Base-by-base conservation (phyloP, 2,329 filamentous ascomycete species). In the Microsporum ferrugineum region DNA sequence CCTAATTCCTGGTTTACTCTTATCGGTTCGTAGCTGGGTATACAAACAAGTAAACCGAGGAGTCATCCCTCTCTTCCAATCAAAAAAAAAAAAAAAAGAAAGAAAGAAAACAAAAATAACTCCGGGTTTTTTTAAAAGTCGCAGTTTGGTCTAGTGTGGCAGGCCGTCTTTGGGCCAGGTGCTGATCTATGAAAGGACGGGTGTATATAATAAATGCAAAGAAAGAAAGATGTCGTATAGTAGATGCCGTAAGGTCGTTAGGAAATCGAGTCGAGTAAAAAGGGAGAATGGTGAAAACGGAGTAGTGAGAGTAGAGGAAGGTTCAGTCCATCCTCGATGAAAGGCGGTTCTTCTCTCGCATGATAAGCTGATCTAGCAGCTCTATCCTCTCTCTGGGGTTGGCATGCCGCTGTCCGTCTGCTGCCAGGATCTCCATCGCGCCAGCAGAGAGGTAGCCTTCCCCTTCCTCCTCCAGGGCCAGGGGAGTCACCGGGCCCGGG, bases 401-500 rank as follows among this genome's bases (percentile, higher is more conserved):
- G 70, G 63, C 8, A 72, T 66, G 38, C 33, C 49, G 39, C 33
- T 60, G 33, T 17, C 17, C 43, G 27, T 60, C 47, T 39, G 57
- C 8, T 27, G 36, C 2, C 23, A 41, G 38, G 29, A 47, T 23
- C 31, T 43, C 57, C 57, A 47, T 41, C 3, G 53, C 65, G 27
- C 75, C 74, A 5, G 71, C 70, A 3, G 69, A 68, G 8, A 78
- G 68, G 61, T 78, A 78, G 57, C 73, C 74, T 47, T 64, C 66
- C n/a, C 62, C 65, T 60, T 74, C 71, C 36, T 76, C 70, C 58
- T 75, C 75, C 6, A 79, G 68, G 0, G 69, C 72, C 56, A 79
- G 66, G 10, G 77, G 77, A 2, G 77, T 78, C 39, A 79, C 77
- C 0, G 76, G 75, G 1, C 76, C 77, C 1, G 77, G 76, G 58